Evolutionary conservation across 2,329 filamentous ascomycete species (phyloP).

Genomic region (Fusarium protoensiforme): DNA sequence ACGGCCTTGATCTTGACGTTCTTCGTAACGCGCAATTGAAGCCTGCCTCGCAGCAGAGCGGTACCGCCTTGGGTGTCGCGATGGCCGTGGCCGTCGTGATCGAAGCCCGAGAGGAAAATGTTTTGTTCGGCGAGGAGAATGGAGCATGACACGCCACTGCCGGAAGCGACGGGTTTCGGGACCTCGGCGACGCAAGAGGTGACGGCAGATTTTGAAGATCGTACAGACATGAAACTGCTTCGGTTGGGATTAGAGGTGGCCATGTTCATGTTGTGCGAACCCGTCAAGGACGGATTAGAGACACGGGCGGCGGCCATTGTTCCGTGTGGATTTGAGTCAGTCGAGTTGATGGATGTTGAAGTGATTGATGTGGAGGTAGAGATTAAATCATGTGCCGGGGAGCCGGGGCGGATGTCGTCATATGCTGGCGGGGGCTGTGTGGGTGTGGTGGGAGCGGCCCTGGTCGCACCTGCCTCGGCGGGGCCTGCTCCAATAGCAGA

Average conservation of each 20-base stretch:
- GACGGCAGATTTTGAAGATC: slow-evolving; percentile 62
- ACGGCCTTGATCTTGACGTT: slow-evolving; percentile 93
- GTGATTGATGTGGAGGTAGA: slow-evolving; percentile 28
- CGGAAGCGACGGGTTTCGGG: slow-evolving; percentile 81
- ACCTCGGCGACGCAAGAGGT: slow-evolving; percentile 65
- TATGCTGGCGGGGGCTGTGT: slow-evolving; percentile 42
- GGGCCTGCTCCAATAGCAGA: slow-evolving; percentile 27
- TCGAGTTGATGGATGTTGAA: slow-evolving; percentile 27
- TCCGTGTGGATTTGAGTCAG: slow-evolving; percentile 38
- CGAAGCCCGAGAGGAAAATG: slow-evolving; percentile 82
- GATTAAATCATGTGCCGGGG: slow-evolving; percentile 41
- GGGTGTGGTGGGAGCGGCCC: slow-evolving; percentile 9
- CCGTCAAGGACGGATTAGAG: slow-evolving; percentile 29
- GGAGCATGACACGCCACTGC: slow-evolving; percentile 78
- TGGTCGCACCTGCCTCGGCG: slow-evolving; percentile 35
- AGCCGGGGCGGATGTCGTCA: slow-evolving; percentile 44
- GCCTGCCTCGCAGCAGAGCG: slow-evolving; percentile 84
- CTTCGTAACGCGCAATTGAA: slow-evolving; percentile 86
- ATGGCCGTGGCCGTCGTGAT: slow-evolving; percentile 70
- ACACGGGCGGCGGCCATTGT: slow-evolving; percentile 37
- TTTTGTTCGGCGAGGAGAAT: slow-evolving; percentile 84
- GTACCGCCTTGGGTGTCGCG: slow-evolving; percentile 73
- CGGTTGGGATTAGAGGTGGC: slow-evolving; percentile 46
- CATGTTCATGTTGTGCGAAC: slow-evolving; percentile 37
- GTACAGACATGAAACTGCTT: slow-evolving; percentile 63